Evolutionary conservation across 257 asterid species (phyloP).

Genomic region (Solanum okadae): DNA sequence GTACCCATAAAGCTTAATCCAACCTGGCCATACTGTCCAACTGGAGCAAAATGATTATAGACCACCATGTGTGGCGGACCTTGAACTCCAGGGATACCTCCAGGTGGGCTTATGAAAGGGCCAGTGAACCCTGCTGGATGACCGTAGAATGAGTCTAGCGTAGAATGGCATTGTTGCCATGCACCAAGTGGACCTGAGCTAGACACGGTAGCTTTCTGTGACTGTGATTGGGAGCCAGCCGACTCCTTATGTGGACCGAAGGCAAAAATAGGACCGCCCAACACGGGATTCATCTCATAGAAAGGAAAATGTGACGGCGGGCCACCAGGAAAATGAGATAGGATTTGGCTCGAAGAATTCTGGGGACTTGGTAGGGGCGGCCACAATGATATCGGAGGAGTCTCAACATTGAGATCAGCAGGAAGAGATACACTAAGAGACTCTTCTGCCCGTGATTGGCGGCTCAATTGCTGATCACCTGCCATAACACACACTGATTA

Average conservation of each 20-base stretch:
- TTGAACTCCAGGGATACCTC: slow-evolving; percentile 85
- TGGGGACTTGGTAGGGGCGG: slow-evolving; percentile 82
- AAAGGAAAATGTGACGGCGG: slow-evolving; percentile 84
- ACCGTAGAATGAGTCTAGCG: slow-evolving; percentile 83
- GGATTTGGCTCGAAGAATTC: slow-evolving; percentile 61
- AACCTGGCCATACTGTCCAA: slow-evolving; percentile 92
- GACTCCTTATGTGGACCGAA: slow-evolving; percentile 75
- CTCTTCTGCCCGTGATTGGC: slow-evolving; percentile 67
- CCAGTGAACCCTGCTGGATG: slow-evolving; percentile 75
- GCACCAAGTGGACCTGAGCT: slow-evolving; percentile 64
- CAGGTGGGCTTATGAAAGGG: slow-evolving; percentile 68
- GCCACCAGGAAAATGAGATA: slow-evolving; percentile 79
- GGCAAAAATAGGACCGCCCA: slow-evolving; percentile 83
- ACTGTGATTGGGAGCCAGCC: slow-evolving; percentile 55
- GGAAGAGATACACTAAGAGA: slow-evolving; percentile 83
- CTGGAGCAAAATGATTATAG: slow-evolving; percentile 95
- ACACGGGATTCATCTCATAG: slow-evolving; percentile 81
- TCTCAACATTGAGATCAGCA: slow-evolving; percentile 92
- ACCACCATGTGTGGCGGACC: slow-evolving; percentile 96
- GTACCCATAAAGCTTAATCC: slow-evolving; percentile 98
- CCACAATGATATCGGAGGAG: slow-evolving; percentile 87
- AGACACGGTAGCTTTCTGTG: slow-evolving; percentile 44
- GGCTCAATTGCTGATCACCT: slow-evolving; percentile 44
- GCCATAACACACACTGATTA: slow-evolving; percentile 22
- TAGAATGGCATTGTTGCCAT: slow-evolving; percentile 84